A percentile compares a stretch with the other conserved stretches of the same genome.
Conservation (phyloP, 2,329 filamentous ascomycete species). For the Penicillium expansum region DNA sequence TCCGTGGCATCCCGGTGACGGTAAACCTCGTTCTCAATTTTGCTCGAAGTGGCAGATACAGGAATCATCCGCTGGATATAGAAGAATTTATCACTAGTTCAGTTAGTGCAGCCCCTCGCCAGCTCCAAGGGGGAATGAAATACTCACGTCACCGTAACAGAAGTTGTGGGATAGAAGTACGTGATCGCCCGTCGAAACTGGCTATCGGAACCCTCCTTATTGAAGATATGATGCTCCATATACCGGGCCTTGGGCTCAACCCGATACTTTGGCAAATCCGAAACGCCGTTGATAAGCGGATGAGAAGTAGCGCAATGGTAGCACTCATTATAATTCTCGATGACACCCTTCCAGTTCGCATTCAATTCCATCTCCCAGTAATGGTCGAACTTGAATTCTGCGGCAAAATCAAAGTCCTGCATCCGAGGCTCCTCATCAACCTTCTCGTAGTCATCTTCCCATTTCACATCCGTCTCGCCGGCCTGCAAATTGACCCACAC, state of each 20-base stretch:
- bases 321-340: slow-evolving; percentile 30
- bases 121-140: background rate
- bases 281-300: slow-evolving; percentile 37
- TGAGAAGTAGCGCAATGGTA: slow-evolving; percentile 29
- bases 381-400: slow-evolving; percentile 24
- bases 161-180: slow-evolving; percentile 31
- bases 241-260: slow-evolving; percentile 51
- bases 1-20: slow-evolving; percentile 58
- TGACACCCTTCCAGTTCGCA: slow-evolving; percentile 26
- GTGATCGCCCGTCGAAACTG: slow-evolving; percentile 42
- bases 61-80: slow-evolving; percentile 63
- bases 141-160: slow-evolving; percentile 33
- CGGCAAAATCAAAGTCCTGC: slow-evolving; percentile 24
- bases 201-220: slow-evolving; percentile 46
- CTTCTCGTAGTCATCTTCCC: slow-evolving; percentile 18
- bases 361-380: slow-evolving; percentile 26
- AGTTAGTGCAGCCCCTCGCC: background rate
- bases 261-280: slow-evolving; percentile 55
- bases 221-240: slow-evolving; percentile 52
- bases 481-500: slow-evolving; percentile 27
- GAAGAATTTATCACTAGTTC: slow-evolving; percentile 52
- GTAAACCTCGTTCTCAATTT: slow-evolving; percentile 63
- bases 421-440: slow-evolving; percentile 24
- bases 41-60: slow-evolving; percentile 48
- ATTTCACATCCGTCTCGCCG: slow-evolving; percentile 17